Conservation (phyloP, 805 yeast species). For the Wickerhamiella slavikovae region DNA sequence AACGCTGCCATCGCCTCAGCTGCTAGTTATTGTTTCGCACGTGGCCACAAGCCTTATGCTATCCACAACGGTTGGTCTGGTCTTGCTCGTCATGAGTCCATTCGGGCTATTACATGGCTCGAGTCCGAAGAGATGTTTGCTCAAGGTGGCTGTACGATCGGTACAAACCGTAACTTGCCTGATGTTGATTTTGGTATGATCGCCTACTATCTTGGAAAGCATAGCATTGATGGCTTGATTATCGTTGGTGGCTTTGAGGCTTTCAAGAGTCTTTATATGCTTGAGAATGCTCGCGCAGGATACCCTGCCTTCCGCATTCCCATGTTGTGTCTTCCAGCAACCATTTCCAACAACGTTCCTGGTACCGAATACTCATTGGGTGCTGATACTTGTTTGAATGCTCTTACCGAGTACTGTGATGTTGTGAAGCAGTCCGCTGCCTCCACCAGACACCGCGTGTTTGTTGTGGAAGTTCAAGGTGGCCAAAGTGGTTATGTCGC, state of each 20-base stretch:
- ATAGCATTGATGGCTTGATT: constrained; percentile 68
- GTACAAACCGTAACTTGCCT: constrained; percentile 84
- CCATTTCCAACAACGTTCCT: constrained; percentile 96
- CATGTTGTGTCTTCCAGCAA: constrained; percentile 82
- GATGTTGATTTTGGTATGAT: constrained; percentile 68
- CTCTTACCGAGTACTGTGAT: constrained; percentile 83
- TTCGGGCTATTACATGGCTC: constrained; percentile 55
- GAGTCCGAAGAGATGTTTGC: constrained; percentile 79
- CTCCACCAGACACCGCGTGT: constrained; percentile 80
- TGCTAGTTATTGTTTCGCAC: constrained; percentile 67
- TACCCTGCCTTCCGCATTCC: constrained; percentile 92
- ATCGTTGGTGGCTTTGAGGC: constrained; percentile 96
- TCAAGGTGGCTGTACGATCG: constrained; percentile 88
- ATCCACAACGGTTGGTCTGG: constrained; percentile 90
- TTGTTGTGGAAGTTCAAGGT: constrained; percentile 96
- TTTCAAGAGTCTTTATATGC: constrained; percentile 63
- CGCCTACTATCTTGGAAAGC: constrained; percentile 83
- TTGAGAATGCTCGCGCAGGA: constrained; percentile 49
- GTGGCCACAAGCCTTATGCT: constrained; percentile 81
- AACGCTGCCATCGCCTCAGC: constrained; percentile 86
- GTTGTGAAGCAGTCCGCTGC: constrained; percentile 88
- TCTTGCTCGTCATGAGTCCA: constrained; percentile 70
- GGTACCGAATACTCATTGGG: constrained; percentile 95
- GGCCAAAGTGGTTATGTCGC: constrained; percentile 93
- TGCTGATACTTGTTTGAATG: constrained; percentile 84